phyloP scores from a whole-genome alignment of 495 filamentous ascomycete species.

The Chaetomium fimeti region DNA sequence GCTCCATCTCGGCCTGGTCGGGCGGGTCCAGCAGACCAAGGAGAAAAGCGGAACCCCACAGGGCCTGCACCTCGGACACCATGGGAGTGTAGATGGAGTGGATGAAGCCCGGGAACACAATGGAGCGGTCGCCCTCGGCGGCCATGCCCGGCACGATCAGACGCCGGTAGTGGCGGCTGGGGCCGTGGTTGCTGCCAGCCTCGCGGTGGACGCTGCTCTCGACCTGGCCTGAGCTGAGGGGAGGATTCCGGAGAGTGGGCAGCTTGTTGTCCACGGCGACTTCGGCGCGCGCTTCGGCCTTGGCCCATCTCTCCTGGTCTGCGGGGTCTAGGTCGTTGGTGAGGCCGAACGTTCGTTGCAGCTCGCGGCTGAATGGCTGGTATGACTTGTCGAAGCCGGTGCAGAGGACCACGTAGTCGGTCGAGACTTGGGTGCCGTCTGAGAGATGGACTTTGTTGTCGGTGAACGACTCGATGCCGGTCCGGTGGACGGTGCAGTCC shows the following conservation, averaged over 20 bases:
- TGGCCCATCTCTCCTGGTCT: not conserved
- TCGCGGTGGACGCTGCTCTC: slow-evolving; percentile 6
- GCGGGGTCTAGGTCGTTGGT: not conserved
- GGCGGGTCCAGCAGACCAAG: slow-evolving; percentile 33
- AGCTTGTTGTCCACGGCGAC: not conserved
- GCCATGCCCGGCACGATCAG: slow-evolving; percentile 22
- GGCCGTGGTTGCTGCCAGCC: slow-evolving; percentile 23
- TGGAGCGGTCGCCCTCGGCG: slow-evolving; percentile 30
- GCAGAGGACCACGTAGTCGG: slow-evolving; percentile 34
- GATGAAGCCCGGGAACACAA: slow-evolving; percentile 37
- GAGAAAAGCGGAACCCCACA: slow-evolving; percentile 33
- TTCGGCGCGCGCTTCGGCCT: not conserved
- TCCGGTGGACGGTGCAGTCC: slow-evolving; percentile 35
- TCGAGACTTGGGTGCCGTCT: not conserved
- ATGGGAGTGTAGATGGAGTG: slow-evolving; percentile 35
- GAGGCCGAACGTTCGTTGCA: slow-evolving; percentile 12
- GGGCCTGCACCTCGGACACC: slow-evolving; percentile 34
- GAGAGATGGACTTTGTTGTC: slow-evolving; percentile 2
- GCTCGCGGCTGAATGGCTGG: slow-evolving; percentile 23
- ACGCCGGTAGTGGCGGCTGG: slow-evolving; percentile 30
- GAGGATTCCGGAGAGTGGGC: not conserved
- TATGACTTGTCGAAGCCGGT: slow-evolving; percentile 36
- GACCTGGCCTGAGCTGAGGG: not conserved
- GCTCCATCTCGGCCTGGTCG: slow-evolving; percentile 29
- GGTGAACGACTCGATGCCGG: slow-evolving; percentile 25